Conservation (phyloP, 2,329 filamentous ascomycete genomes). For the Arthrobotrys conoides region DNA sequence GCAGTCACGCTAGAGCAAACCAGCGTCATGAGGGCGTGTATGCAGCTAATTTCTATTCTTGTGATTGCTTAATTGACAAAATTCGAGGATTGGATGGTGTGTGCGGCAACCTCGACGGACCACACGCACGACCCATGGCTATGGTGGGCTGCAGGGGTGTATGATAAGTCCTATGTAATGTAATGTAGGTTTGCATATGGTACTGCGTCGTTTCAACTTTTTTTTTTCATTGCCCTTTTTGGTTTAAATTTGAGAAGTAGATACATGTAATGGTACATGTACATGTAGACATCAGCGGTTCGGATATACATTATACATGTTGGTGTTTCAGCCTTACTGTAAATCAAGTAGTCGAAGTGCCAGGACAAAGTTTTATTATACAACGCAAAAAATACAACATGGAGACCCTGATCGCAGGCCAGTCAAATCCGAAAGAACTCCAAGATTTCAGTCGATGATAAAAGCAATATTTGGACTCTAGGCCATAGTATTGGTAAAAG, state of each 20-base stretch:
- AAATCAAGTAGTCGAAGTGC: neutral
- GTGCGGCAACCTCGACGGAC: constrained; percentile 22
- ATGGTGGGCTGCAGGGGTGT: constrained; percentile 31
- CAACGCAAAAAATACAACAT: neutral
- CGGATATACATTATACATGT: neutral
- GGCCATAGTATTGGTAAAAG: no score
- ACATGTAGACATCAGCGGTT: constrained; percentile 10
- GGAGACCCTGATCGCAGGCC: no score
- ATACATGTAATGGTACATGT: neutral
- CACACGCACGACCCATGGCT: constrained; percentile 8
- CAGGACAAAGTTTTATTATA: no score
- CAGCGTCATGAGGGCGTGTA: constrained; percentile 34
- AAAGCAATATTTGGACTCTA: no score
- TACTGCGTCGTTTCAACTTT: constrained; percentile 9
- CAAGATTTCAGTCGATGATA: no score
- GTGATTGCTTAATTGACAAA: constrained; percentile 11
- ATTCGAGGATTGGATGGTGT: neutral
- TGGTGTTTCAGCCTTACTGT: neutral
- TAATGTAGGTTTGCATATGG: neutral
- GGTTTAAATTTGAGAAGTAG: neutral
- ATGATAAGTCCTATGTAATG: neutral
- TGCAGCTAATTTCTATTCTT: constrained; percentile 49
- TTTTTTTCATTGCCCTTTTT: neutral
- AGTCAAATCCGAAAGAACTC: no score
- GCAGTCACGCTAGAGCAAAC: constrained; percentile 25